Evolutionary conservation across 2,329 filamentous ascomycete species (phyloP).

Genomic region (Sporothrix brasiliensis): DNA sequence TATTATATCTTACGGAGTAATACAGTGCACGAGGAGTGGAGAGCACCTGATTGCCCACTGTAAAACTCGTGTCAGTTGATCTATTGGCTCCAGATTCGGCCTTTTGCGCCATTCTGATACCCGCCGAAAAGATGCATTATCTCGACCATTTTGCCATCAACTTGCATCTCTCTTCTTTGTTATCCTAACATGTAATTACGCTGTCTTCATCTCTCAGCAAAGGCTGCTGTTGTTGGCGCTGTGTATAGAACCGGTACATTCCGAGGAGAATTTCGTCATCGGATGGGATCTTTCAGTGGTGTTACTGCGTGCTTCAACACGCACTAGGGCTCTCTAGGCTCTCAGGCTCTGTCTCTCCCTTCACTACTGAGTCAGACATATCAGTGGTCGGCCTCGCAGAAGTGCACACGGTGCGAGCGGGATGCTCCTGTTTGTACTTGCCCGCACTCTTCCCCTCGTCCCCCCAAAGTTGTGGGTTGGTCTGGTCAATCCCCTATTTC

Average conservation of each 20-base stretch:
- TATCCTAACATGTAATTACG: background rate
- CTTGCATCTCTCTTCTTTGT: background rate
- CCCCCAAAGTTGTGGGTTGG: slow-evolving; percentile 12
- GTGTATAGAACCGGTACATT: slow-evolving; percentile 5
- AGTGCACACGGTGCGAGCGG: slow-evolving; percentile 6
- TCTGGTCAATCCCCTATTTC: slow-evolving; percentile 13
- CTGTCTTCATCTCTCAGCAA: background rate
- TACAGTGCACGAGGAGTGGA: background rate
- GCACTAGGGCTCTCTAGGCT: background rate
- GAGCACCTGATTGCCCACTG: background rate
- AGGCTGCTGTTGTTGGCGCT: background rate
- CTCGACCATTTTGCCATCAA: background rate
- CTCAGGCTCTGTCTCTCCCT: background rate
- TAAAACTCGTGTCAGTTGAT: background rate
- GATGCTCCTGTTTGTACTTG: background rate
- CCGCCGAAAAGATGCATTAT: slow-evolving; percentile 10
- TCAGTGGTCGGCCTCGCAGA: slow-evolving; percentile 14
- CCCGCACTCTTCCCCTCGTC: background rate
- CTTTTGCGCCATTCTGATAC: slow-evolving; percentile 14
- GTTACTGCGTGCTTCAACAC: background rate
- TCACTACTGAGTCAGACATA: background rate
- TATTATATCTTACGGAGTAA: background rate
- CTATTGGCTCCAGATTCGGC: slow-evolving; percentile 13
- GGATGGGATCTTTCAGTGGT: slow-evolving; percentile 2
- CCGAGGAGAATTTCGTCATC: slow-evolving; percentile 17